Percentiles rank a stretch among this genome's conserved stretches.
Evolutionary conservation across 2,329 filamentous ascomycete species (phyloP).

Genomic region (Arthrocladium fulminans): DNA sequence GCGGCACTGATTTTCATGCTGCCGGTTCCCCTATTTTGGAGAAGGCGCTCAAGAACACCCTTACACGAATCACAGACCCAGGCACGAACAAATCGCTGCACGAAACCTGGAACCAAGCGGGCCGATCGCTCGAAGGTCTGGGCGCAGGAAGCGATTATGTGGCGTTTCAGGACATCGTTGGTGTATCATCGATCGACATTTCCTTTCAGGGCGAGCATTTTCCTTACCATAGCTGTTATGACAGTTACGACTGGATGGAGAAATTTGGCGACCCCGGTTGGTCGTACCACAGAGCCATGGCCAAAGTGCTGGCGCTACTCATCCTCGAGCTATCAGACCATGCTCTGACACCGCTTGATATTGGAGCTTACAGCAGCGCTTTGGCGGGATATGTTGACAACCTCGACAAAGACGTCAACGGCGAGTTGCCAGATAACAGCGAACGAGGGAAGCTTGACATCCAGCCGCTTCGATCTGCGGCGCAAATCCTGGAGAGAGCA

Average conservation of each 20-base stretch:
- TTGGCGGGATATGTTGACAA: conserved; percentile 58
- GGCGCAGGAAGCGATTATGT: conserved; percentile 75
- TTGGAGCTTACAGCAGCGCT: conserved; percentile 60
- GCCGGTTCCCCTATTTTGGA: conserved; percentile 73
- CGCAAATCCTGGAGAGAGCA: conserved; percentile 50
- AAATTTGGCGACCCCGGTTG: conserved; percentile 74
- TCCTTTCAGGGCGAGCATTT: conserved; percentile 60
- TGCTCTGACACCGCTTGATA: conserved; percentile 72
- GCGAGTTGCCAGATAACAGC: conserved; percentile 34
- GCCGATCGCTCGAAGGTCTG: conserved; percentile 56
- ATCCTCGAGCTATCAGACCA: conserved; percentile 76
- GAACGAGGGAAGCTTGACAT: conserved; percentile 40
- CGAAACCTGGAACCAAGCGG: conserved; percentile 63
- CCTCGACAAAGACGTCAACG: conserved; percentile 55
- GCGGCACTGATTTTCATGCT: conserved; percentile 65
- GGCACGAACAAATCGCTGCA: conserved; percentile 60
- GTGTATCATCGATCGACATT: conserved; percentile 79
- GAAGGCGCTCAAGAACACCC: conserved; percentile 60
- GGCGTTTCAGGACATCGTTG: conserved; percentile 83
- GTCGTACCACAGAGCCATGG: conserved; percentile 65
- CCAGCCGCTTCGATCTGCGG: conserved; percentile 54
- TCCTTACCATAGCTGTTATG: conserved; percentile 77
- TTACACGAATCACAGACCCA: conserved; percentile 68
- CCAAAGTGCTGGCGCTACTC: conserved; percentile 71
- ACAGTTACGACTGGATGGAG: conserved; percentile 80